These are phyloP conservation scores for Podaxis rugospora DNA, from an alignment of 768 basidiomycete genomes.

Conservation along the genomic window DNA sequence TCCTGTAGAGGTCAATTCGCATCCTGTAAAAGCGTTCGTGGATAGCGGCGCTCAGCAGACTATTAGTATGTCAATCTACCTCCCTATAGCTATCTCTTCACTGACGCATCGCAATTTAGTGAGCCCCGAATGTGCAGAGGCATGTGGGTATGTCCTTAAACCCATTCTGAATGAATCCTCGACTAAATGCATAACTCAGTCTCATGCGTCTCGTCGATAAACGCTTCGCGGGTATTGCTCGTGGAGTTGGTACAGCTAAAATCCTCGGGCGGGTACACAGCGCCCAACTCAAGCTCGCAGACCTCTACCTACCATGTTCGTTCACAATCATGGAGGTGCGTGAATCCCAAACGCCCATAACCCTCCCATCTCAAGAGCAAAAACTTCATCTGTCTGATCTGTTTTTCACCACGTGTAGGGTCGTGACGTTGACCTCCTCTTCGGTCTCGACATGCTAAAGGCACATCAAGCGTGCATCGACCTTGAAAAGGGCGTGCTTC, in stretches of 20 bases:
- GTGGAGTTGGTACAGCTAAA: constrained; percentile 91
- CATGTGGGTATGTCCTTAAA: constrained; percentile 64
- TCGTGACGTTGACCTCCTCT: constrained; percentile 88
- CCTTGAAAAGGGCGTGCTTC: constrained; percentile 79
- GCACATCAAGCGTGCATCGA: constrained; percentile 97
- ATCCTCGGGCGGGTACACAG: constrained; percentile 94
- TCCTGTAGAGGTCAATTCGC: constrained; percentile 87
- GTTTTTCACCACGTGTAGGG: constrained; percentile 43
- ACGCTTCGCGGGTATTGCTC: constrained; percentile 84
- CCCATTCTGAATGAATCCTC: background rate
- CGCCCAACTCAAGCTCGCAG: constrained; percentile 85
- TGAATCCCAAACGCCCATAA: background rate
- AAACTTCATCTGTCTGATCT: background rate
- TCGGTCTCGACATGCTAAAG: constrained; percentile 99
- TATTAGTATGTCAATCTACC: constrained; percentile 63
- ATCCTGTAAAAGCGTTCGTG: constrained; percentile 92
- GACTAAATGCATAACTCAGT: constrained; percentile 28
- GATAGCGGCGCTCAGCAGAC: constrained; percentile 97
- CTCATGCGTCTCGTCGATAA: constrained; percentile 92
- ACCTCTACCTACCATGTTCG: constrained; percentile 82
- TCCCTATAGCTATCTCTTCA: background rate
- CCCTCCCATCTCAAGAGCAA: background rate
- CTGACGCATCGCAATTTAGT: constrained; percentile 40
- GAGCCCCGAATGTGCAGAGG: constrained; percentile 88
- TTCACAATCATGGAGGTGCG: constrained; percentile 93